Evolutionary conservation across 2,329 filamentous ascomycete species (phyloP).

Genomic region (Arthrobotrys musiformis): DNA sequence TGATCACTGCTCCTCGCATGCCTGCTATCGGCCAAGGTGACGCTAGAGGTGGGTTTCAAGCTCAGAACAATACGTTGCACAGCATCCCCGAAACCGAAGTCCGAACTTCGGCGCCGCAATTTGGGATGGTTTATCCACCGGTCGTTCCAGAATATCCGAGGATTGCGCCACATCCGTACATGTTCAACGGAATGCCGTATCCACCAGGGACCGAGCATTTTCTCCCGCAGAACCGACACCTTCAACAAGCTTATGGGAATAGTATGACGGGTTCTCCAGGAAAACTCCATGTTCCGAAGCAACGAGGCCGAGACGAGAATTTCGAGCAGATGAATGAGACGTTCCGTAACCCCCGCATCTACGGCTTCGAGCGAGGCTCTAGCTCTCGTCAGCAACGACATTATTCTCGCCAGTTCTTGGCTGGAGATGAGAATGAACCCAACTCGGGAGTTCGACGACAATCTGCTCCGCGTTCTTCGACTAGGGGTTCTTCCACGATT

Average conservation of each 20-base stretch:
- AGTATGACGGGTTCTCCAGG: background rate
- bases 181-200: too few species aligned
- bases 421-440: too few species aligned
- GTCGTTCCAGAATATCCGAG: background rate
- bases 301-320: background rate
- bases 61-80: background rate
- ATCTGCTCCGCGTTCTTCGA: background rate
- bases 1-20: background rate
- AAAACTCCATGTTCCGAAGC: background rate
- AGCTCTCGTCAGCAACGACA: background rate
- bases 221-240: background rate
- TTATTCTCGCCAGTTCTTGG: too few species aligned
- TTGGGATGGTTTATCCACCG: too few species aligned
- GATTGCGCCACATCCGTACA: background rate
- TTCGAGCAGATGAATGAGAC: background rate
- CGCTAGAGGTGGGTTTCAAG: background rate
- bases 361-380: background rate
- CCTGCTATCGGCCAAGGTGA: too few species aligned
- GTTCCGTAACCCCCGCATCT: background rate
- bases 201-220: background rate
- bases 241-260: background rate
- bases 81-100: background rate
- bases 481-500: background rate
- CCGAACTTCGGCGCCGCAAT: background rate
- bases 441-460: background rate